Evolutionary conservation across 345 rosid species (phyloP).

Genomic region (rapeseed (Brassica napus)): Da-Ae NC_063441.1:22205001-22205500

Average conservation of each 20-base stretch:
- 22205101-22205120: not conserved
- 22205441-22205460: constrained; percentile 9
- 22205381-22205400: constrained; percentile 16
- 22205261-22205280: not conserved
- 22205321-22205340: constrained; percentile 76
- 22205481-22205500: constrained; percentile 78
- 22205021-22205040: constrained; percentile 65
- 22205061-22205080: not conserved
- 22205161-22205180: constrained; percentile 73
- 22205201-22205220: not conserved
- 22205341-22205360: not conserved
- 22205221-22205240: constrained; percentile 5
- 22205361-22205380: not conserved
- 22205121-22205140: constrained; percentile 69
- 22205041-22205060: constrained; percentile 71
- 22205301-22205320: constrained; percentile 57
- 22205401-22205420: constrained; percentile 7
- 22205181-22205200: constrained; percentile 67
- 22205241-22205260: constrained; percentile 17
- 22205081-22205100: not conserved
- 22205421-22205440: constrained; percentile 18
- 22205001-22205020: constrained; percentile 96
- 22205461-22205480: constrained; percentile 51
- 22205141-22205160: constrained; percentile 95
- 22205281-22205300: constrained; percentile 60